A percentile compares a stretch with the other conserved stretches of the same genome.
Conservation (phyloP, 2,329 filamentous ascomycete species). For the Teratosphaeria destructans region DNA sequence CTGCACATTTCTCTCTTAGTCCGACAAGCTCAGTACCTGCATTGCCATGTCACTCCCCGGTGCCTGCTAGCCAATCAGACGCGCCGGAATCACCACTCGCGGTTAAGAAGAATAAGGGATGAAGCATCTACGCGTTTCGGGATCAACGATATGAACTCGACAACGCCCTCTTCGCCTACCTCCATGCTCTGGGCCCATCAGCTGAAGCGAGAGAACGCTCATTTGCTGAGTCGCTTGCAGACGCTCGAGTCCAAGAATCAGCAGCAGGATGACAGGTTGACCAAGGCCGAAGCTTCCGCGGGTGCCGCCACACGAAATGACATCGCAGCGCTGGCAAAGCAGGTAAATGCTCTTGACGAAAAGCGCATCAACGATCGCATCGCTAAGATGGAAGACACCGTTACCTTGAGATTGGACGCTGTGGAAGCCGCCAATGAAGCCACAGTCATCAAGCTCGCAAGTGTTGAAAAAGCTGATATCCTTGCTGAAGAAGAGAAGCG, state of each 20-base stretch:
- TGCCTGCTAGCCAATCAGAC: neutral
- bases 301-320: constrained; percentile 3
- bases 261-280: constrained; percentile 7
- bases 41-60: neutral
- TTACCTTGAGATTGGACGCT: constrained; percentile 5
- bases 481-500: constrained; percentile 7
- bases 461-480: constrained; percentile 7
- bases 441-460: constrained; percentile 8
- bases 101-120: neutral
- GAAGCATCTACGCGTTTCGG: neutral
- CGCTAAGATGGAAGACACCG: constrained; percentile 1
- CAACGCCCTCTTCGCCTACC: constrained; percentile 12
- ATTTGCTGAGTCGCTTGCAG: constrained; percentile 27
- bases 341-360: constrained; percentile 8
- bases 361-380: constrained; percentile 1
- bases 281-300: constrained; percentile 4
- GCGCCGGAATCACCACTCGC: neutral
- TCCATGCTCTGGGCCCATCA: constrained; percentile 32
- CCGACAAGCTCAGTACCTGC: neutral
- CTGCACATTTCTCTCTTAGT: neutral
- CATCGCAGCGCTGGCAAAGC: constrained; percentile 7
- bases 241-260: constrained; percentile 20
- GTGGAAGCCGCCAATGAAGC: constrained; percentile 9
- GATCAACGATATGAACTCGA: neutral
- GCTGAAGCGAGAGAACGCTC: constrained; percentile 28